Base-by-base conservation (phyloP, 768 basidiomycete species). In the Fomitopsis pulvina region DNA sequence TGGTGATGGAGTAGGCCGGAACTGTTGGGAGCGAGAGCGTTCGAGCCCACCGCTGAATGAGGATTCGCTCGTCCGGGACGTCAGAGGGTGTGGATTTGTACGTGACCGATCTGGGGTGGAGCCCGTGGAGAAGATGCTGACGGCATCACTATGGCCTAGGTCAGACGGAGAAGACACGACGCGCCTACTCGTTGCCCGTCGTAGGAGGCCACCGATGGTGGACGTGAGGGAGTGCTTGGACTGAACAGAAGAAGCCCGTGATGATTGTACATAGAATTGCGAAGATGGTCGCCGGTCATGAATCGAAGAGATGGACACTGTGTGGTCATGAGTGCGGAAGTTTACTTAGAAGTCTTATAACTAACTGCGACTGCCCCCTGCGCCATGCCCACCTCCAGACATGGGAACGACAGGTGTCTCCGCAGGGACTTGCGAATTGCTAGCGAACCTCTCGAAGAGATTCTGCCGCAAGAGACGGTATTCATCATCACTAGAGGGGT, bases 391-490 rank as follows among this genome's bases (percentile, higher is more conserved):
- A 21, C 25, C 20, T n/a, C 47, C 40, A 20, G 72, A 63, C 54
- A 78, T 71, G 34, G 83, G 83, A 39, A 87, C 79, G 38, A 87
- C 62, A 21, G 87, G 71, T 9, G 60, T 64, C 63, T 90, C 87
- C 32, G 74, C 71, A 4, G 87, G 85, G 20, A 86, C 72, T 8
- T 69, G 60, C 22, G 78, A 69, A 45, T 71, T 74, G 52, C 69
- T 78, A 14, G 86, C 75, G 59, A 88, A 80, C 46, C 90, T 79
- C 63, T 91, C 87, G 57, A 92, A 92, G 32, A 92, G 71, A 60
- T 83, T 88, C 65, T 90, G 88, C 39, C 90, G 81, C 11, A 92
- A 75, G 38, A 92, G 65, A 45, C 89, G 81, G 63, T 92, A 92
- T 62, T 90, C 90, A 57, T 91, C 87, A 66, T 92, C 86, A 61